These are phyloP conservation scores for Wallemia mellicola DNA, from an alignment of 1,284 basidiomycete species.

Conservation along the genomic window DNA sequence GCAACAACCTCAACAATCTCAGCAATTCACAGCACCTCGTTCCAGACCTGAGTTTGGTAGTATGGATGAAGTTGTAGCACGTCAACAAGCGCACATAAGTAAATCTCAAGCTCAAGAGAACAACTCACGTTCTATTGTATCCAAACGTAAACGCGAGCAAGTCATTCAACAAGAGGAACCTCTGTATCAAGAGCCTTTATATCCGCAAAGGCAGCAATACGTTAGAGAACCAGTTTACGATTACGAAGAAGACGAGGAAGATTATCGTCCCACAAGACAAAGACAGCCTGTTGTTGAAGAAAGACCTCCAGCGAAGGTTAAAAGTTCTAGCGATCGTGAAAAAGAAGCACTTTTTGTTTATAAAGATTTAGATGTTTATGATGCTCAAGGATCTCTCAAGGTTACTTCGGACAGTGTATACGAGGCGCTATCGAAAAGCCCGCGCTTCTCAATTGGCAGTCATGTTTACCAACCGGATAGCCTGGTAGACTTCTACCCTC, in stretches of 20 bases:
- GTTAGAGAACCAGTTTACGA: background rate
- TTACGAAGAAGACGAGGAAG: background rate
- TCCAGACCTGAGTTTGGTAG: background rate
- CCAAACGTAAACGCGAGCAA: background rate
- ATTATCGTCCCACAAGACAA: background rate
- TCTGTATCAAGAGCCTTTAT: background rate
- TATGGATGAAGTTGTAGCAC: background rate
- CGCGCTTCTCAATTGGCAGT: background rate
- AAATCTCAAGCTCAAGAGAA: background rate
- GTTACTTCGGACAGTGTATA: background rate
- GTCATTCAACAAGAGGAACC: background rate
- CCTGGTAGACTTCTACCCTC: background rate
- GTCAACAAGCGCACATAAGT: background rate
- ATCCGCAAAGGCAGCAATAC: background rate
- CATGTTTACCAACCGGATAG: background rate
- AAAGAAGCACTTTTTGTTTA: background rate
- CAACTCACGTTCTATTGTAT: background rate
- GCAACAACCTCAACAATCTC: background rate
- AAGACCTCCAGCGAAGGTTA: background rate
- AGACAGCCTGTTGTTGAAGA: background rate
- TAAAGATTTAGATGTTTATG: background rate
- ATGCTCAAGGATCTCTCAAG: background rate
- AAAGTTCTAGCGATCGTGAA: background rate
- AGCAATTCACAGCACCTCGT: background rate
- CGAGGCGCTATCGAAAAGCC: background rate